Conservation (phyloP, 768 basidiomycete species). For the Candolleomyces efflorescens region DNA sequence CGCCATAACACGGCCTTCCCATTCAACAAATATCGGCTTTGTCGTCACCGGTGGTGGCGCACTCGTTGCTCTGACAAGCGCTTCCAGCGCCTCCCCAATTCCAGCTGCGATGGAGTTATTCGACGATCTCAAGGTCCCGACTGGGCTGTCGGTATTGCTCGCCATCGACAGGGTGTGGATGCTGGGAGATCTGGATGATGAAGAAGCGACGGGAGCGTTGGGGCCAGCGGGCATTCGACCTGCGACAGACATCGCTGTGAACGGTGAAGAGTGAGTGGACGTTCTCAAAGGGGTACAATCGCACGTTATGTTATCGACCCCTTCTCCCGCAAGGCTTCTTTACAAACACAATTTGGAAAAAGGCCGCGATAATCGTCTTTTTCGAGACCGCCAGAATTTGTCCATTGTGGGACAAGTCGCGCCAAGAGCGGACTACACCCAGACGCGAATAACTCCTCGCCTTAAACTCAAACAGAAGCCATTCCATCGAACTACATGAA, state of each 20-base stretch:
- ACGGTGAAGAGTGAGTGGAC: neutral
- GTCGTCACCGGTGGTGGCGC: slow-evolving; percentile 14
- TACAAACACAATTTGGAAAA: neutral
- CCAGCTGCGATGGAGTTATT: slow-evolving; percentile 28
- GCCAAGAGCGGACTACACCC: slow-evolving; percentile 2
- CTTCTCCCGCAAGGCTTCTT: too few species aligned
- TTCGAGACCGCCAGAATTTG: neutral
- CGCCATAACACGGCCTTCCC: slow-evolving; percentile 28
- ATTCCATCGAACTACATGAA: too few species aligned
- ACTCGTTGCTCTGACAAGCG: slow-evolving; percentile 14
- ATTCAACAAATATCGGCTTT: slow-evolving; percentile 30
- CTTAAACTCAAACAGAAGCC: too few species aligned
- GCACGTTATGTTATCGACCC: neutral
- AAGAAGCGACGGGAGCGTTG: neutral
- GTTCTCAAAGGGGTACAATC: neutral
- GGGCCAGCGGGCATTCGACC: neutral
- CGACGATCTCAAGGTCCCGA: slow-evolving; percentile 16
- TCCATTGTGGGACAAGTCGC: neutral
- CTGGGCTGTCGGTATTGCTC: slow-evolving; percentile 10
- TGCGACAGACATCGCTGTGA: neutral
- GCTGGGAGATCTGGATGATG: slow-evolving; percentile 1
- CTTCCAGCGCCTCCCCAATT: slow-evolving; percentile 28
- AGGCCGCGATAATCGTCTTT: neutral
- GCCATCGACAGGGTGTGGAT: slow-evolving; percentile 10
- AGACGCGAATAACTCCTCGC: neutral